These are phyloP conservation scores for Agaricus bisporus DNA, from an alignment of 768 basidiomycete genomes.

Conservation along the genomic window DNA sequence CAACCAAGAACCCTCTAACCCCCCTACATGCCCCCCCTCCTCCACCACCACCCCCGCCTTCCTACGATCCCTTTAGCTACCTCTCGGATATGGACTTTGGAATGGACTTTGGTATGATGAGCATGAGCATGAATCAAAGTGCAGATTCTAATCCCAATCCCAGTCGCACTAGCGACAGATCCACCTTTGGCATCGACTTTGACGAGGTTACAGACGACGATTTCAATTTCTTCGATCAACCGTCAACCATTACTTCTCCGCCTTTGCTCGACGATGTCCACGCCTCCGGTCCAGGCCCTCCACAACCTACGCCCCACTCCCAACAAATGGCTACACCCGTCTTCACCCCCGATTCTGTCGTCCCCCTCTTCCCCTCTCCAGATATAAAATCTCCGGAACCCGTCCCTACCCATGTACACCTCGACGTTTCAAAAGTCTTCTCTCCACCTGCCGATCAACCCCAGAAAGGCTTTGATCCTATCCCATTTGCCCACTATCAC, in stretches of 20 bases:
- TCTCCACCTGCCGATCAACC: constrained; percentile 10
- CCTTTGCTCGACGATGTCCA: constrained; percentile 21
- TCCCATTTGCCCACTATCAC: constrained; percentile 65
- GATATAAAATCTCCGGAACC: constrained; percentile 44
- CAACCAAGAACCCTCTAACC: neutral
- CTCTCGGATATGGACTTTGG: constrained; percentile 44
- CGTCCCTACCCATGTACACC: constrained; percentile 46
- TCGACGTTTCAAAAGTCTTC: constrained; percentile 23
- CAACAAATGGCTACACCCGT: too few relatives aligned
- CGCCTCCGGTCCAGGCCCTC: constrained; percentile 16
- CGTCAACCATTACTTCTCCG: constrained; percentile 20
- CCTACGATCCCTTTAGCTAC: constrained; percentile 39
- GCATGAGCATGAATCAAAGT: constrained; percentile 22
- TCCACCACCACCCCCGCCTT: constrained; percentile 20
- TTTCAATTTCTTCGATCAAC: constrained; percentile 81
- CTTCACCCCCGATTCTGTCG: constrained; percentile 14
- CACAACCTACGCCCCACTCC: constrained; percentile 7
- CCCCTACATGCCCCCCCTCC: constrained; percentile 12
- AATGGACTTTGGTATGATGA: constrained; percentile 30
- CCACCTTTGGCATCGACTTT: constrained; percentile 36
- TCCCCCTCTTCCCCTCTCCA: constrained; percentile 42
- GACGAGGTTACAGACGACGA: constrained; percentile 83
- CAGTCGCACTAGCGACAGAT: neutral
- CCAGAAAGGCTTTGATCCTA: constrained; percentile 51
- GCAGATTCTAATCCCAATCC: constrained; percentile 18